Percentiles rank a stretch among this genome's conserved stretches.
Evolutionary conservation across 768 basidiomycete species (phyloP).

Genomic region (Heimioporus sp.): DNA sequence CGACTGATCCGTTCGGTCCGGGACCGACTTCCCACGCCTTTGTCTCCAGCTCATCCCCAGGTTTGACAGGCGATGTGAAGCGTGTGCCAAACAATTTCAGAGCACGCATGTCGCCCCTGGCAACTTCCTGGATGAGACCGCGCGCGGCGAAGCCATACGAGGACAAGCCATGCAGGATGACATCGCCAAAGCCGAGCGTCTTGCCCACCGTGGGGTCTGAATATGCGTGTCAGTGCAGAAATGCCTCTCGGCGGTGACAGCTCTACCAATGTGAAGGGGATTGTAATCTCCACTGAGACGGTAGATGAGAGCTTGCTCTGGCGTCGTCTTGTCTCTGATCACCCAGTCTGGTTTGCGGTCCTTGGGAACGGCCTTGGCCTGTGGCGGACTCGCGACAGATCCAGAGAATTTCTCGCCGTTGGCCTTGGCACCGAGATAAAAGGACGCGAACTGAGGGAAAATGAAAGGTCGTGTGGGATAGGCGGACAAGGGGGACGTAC

Average conservation of each 20-base stretch:
- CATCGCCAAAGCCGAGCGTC: slow-evolving; percentile 74
- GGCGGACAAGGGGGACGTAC: slow-evolving; percentile 33
- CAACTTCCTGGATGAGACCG: slow-evolving; percentile 63
- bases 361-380: slow-evolving; percentile 58
- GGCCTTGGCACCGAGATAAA: slow-evolving; percentile 67
- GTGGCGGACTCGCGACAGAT: slow-evolving; percentile 56
- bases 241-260: no score
- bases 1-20: slow-evolving; percentile 55
- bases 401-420: slow-evolving; percentile 63
- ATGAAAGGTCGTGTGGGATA: background rate
- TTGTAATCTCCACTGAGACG: slow-evolving; percentile 80
- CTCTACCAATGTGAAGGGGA: slow-evolving; percentile 68
- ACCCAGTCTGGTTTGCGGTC: slow-evolving; percentile 61
- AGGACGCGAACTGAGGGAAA: slow-evolving; percentile 52
- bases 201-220: slow-evolving; percentile 74
- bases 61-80: slow-evolving; percentile 83
- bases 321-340: slow-evolving; percentile 57
- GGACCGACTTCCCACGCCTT: slow-evolving; percentile 74
- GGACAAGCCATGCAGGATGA: slow-evolving; percentile 83
- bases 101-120: slow-evolving; percentile 55
- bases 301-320: slow-evolving; percentile 68
- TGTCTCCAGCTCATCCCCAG: slow-evolving; percentile 80
- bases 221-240: background rate
- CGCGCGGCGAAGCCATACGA: slow-evolving; percentile 83
- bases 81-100: slow-evolving; percentile 68